These are phyloP conservation scores for Fusarium continuum DNA, from an alignment of 2,329 filamentous ascomycete species.

Conservation along the genomic window DNA sequence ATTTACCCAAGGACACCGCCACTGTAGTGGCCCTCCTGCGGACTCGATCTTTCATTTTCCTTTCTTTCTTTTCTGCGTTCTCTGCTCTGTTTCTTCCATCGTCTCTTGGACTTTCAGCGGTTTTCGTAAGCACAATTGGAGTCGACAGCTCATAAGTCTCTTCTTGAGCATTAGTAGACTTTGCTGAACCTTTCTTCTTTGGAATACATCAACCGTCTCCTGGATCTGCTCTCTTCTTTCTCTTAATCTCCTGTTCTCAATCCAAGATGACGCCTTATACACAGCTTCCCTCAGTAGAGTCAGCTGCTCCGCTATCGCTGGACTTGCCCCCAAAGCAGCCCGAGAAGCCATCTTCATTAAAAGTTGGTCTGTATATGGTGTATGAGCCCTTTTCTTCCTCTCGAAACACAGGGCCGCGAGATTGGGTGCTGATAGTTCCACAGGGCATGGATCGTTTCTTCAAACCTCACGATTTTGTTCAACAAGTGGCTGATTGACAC, in stretches of 20 bases:
- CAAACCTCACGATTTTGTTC: conserved; percentile 7
- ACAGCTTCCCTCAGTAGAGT: neutral
- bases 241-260: too few species aligned
- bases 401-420: neutral
- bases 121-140: too few species aligned
- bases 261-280: neutral
- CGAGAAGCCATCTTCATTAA: neutral
- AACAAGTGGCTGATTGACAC: conserved; percentile 18
- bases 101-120: too few species aligned
- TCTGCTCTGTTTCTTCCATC: too few species aligned
- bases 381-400: neutral
- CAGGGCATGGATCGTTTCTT: conserved; percentile 14
- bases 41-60: too few species aligned
- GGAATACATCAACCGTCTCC: too few species aligned
- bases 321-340: neutral
- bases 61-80: too few species aligned
- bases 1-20: too few species aligned
- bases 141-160: too few species aligned
- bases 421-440: neutral
- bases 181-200: too few species aligned
- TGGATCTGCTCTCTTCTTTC: neutral
- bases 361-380: conserved; percentile 13
- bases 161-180: too few species aligned
- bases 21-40: too few species aligned
- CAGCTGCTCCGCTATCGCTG: neutral